Evolutionary conservation across 768 basidiomycete genomes (phyloP).

Genomic region (Rhizopogon roseolus): DNA sequence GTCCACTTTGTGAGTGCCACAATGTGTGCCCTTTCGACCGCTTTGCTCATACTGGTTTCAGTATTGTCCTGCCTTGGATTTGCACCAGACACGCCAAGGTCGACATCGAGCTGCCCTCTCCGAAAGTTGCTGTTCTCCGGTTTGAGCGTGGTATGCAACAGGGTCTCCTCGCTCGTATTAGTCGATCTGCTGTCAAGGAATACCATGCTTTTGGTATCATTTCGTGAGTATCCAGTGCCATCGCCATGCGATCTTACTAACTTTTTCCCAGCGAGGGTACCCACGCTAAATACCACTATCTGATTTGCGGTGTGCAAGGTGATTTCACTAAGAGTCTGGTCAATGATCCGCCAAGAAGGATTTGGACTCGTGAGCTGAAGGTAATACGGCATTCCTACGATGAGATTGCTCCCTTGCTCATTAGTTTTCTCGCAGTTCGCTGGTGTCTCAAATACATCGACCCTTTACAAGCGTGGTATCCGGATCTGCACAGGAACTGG

Average conservation of each 20-base stretch:
- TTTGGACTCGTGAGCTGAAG: conserved; percentile 83
- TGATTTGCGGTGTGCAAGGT: conserved; percentile 79
- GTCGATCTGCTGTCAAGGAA: conserved; percentile 70
- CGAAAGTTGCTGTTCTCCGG: conserved; percentile 76
- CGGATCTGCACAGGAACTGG: conserved; percentile 82
- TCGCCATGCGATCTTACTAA: conserved; percentile 4
- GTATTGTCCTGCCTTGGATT: conserved; percentile 71
- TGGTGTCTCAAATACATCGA: conserved; percentile 76
- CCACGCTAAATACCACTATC: conserved; percentile 72
- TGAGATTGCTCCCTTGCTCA: neutral
- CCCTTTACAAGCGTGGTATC: conserved; percentile 71
- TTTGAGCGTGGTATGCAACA: conserved; percentile 85
- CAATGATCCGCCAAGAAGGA: conserved; percentile 57
- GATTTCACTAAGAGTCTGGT: conserved; percentile 77
- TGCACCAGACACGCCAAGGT: conserved; percentile 69
- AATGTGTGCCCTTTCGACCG: neutral
- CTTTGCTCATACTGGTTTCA: conserved; percentile 22
- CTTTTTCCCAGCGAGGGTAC: conserved; percentile 51
- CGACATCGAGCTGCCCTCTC: conserved; percentile 77
- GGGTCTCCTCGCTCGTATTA: conserved; percentile 69
- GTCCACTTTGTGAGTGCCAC: conserved; percentile 58
- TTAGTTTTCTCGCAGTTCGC: conserved; percentile 45
- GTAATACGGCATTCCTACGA: conserved; percentile 26
- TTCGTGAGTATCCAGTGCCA: conserved; percentile 41
- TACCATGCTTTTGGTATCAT: conserved; percentile 82